A percentile compares a stretch with the other conserved stretches of the same genome.
Conservation (phyloP, 192 early-diverging fungal genomes). For the Ambispora gerdemannii region DNA sequence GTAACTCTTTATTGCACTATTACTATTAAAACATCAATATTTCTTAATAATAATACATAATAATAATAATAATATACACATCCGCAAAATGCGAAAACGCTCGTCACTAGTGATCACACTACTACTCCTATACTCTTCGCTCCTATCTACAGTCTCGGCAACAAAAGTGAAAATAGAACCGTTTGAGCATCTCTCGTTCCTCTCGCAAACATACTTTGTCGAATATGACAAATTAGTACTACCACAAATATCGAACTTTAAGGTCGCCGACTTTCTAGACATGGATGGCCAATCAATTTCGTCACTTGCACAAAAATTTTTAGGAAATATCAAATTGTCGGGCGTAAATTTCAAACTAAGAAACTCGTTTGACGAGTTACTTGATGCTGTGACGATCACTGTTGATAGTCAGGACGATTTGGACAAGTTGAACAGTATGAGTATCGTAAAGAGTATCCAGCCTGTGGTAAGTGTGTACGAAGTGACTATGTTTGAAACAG, state of each 20-base stretch:
- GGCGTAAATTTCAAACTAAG: background rate
- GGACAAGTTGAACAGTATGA: slow-evolving; percentile 29
- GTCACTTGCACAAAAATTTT: background rate
- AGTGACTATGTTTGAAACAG: background rate
- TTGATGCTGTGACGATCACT: slow-evolving; percentile 47
- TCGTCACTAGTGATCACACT: too few species aligned
- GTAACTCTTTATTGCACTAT: too few species aligned
- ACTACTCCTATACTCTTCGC: too few species aligned
- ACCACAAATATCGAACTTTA: background rate
- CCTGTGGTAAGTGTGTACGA: slow-evolving; percentile 37
- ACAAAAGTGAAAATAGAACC: too few species aligned
- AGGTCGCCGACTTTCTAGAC: background rate
- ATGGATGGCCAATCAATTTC: background rate
- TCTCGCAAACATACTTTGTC: background rate
- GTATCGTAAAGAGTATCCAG: slow-evolving; percentile 45
- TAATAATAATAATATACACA: too few species aligned
- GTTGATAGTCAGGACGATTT: slow-evolving; percentile 37
- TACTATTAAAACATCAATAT: too few species aligned
- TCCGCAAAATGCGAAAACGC: too few species aligned
- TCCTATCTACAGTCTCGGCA: too few species aligned
- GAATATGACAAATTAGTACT: background rate
- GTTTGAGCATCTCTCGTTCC: too few species aligned
- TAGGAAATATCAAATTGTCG: background rate
- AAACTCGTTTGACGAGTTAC: slow-evolving; percentile 28
- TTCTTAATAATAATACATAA: too few species aligned